Evolutionary conservation across 192 early-diverging fungal genomes (phyloP), one percentile per base, ranked within the genome.

Genomic region (Gigaspora rosea): DNA sequence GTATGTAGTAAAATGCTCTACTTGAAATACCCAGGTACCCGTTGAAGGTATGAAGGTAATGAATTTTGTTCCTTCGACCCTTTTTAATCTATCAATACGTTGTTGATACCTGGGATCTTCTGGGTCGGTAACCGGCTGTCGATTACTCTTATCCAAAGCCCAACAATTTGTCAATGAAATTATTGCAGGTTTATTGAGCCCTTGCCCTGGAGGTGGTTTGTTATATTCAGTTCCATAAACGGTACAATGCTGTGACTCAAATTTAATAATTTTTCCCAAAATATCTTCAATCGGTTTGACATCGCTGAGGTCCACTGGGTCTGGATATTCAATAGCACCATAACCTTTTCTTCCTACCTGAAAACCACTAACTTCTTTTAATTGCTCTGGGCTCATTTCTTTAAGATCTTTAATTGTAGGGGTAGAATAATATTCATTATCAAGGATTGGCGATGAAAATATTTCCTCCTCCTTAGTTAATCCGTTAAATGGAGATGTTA

Each of bases 11-110:
- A 93, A 93, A 77, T 95, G 92, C 73, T 95, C 86, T 9, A 99
- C 97, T 16, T 86, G 79, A 84, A 99, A 99, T n/a, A 83, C 90
- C 98, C 98, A 99, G 0, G 86, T 87, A 22, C 96, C 95, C 16
- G 90, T 89, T 11, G 85, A 80, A 56, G 87, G 76, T 51, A 88
- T 82, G 80, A 89, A 99, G 50, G 88, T 90, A 20, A 95, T 79
- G 82, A 97, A 96, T 58, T 88, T 83, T 1, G 95, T 97, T 49
- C 93, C 92, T 22, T 86, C 79, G n/a, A 94, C 89, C 3, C 78
- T 80, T 69, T 88, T 88, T 18, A 99, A 82, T 13, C 91, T 90
- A 52, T 87, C 85, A 67, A 93, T 80, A 70, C 94, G 92, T 59
- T 86, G 84, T 67, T 89, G 85, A 73, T 91, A 87, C 15, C 87